These are phyloP conservation scores for Medicago ruthenica DNA, from an alignment of 306 rosid species.

Conservation along the genomic window DNA sequence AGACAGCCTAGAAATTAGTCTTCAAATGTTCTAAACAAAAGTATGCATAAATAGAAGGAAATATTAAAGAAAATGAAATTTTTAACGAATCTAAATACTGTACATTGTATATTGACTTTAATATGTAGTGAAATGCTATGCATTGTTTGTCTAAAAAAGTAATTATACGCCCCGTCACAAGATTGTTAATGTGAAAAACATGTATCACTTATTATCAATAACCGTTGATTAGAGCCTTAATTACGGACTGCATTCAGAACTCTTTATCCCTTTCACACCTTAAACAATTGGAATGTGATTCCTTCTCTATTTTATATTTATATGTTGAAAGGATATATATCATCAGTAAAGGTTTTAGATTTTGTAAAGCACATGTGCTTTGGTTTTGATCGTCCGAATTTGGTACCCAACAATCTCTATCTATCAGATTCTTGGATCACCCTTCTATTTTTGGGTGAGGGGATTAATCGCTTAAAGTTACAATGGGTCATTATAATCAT, in stretches of 20 bases:
- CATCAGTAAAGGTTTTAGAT: constrained; percentile 26
- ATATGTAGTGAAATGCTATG: background rate
- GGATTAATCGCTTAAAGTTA: background rate
- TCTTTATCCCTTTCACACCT: constrained; percentile 41
- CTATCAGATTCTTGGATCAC: constrained; percentile 40
- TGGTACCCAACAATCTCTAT: constrained; percentile 45
- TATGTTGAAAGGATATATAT: constrained; percentile 18
- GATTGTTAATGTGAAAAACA: constrained; percentile 28
- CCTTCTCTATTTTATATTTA: constrained; percentile 18
- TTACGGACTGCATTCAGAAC: background rate
- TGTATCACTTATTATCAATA: background rate
- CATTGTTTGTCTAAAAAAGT: background rate
- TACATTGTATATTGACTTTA: background rate
- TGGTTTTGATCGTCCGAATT: constrained; percentile 44
- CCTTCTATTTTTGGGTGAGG: constrained; percentile 41
- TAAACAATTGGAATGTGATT: constrained; percentile 44
- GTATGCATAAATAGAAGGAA: too few species aligned
- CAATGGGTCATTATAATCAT: constrained; percentile 23
- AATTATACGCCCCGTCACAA: background rate
- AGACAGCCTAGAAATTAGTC: too few species aligned
- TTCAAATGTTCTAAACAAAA: too few species aligned
- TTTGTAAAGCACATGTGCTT: constrained; percentile 40
- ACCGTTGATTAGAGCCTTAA: constrained; percentile 1
- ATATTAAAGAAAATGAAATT: too few species aligned
- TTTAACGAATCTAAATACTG: too few species aligned